phyloP scores from a whole-genome alignment of 805 yeast species.

The Sugiyamaella qingdaonensis region DNA sequence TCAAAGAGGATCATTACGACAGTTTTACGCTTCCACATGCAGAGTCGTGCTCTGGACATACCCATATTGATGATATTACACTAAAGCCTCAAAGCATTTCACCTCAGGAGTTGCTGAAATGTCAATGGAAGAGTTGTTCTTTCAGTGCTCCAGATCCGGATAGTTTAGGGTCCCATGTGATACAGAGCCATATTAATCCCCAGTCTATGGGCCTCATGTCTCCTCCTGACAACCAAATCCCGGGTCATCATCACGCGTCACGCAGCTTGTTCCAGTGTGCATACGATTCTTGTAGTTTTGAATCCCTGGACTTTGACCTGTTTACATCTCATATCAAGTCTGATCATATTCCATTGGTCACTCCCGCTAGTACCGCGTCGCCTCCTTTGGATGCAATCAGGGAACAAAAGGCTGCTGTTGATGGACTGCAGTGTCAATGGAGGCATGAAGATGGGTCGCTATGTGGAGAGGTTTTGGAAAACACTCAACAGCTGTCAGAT shows the following conservation, averaged over 20 bases:
- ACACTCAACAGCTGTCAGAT: constrained; percentile 59
- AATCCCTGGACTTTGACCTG: constrained; percentile 47
- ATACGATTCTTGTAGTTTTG: constrained; percentile 69
- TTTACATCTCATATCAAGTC: constrained; percentile 58
- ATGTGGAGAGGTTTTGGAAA: constrained; percentile 50
- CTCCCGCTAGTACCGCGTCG: constrained; percentile 7
- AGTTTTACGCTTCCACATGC: constrained; percentile 17
- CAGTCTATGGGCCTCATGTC: constrained; percentile 15
- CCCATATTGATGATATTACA: constrained; percentile 18
- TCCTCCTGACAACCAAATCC: constrained; percentile 6
- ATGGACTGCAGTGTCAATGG: constrained; percentile 33
- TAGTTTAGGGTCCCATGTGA: constrained; percentile 45
- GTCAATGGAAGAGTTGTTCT: constrained; percentile 69
- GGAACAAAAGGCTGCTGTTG: constrained; percentile 27
- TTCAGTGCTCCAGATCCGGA: constrained; percentile 38
- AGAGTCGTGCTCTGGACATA: not conserved
- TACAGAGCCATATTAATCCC: constrained; percentile 26
- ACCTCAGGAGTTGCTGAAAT: constrained; percentile 28
- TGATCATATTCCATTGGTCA: constrained; percentile 30
- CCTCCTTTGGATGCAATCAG: constrained; percentile 1
- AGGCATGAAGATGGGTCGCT: constrained; percentile 23
- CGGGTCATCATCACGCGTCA: constrained; percentile 3
- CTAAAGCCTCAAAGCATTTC: not conserved
- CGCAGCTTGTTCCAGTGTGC: constrained; percentile 48
- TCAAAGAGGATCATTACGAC: constrained; percentile 23